phyloP scores from a whole-genome alignment of 768 basidiomycete species.

The Daedalea quercina region DNA sequence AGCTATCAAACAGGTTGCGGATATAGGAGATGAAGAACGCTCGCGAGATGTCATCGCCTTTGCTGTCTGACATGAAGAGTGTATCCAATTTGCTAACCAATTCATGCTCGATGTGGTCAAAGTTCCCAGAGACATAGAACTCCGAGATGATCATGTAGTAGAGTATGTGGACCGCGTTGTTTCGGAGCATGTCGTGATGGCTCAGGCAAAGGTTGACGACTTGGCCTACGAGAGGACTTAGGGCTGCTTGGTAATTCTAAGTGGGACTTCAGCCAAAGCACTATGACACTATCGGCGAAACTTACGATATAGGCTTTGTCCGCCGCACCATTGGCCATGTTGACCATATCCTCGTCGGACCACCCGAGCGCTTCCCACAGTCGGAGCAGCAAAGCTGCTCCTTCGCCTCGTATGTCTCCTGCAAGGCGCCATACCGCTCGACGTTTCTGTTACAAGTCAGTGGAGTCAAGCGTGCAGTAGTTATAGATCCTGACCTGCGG shows the following conservation, averaged over 20 bases:
- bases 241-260: conserved; percentile 79
- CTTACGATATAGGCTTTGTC: background rate
- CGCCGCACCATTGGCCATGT: conserved; percentile 28
- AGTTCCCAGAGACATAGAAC: conserved; percentile 78
- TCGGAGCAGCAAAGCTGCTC: conserved; percentile 68
- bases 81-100: conserved; percentile 86
- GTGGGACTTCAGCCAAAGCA: background rate
- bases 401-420: conserved; percentile 91
- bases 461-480: background rate
- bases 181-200: conserved; percentile 88
- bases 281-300: background rate
- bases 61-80: conserved; percentile 89
- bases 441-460: conserved; percentile 56
- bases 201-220: conserved; percentile 91
- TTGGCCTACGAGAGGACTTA: conserved; percentile 80
- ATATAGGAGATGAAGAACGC: conserved; percentile 92
- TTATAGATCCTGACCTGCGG: conserved; percentile 59
- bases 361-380: conserved; percentile 86
- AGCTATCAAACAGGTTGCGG: conserved; percentile 81
- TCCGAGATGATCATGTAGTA: conserved; percentile 95
- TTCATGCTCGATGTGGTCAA: conserved; percentile 87
- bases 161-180: conserved; percentile 85
- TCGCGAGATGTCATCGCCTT: conserved; percentile 84
- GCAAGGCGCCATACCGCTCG: conserved; percentile 95
- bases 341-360: conserved; percentile 51